Base-by-base conservation (phyloP, 805 yeast genomes). In the Scheffersomyces stipitis region DNA sequence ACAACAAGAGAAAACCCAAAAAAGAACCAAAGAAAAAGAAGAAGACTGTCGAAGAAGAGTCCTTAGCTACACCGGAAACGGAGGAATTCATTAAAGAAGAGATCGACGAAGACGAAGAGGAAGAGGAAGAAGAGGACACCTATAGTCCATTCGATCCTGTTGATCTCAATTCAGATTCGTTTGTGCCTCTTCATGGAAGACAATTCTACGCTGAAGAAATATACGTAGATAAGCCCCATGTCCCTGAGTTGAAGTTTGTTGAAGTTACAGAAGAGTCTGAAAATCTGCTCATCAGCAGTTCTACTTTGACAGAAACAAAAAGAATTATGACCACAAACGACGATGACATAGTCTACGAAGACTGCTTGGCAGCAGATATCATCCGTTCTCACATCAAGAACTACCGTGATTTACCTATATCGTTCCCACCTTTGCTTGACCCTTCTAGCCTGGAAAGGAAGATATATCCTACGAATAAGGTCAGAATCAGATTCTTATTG, bases 81-180 rank as follows among this genome's bases (percentile, higher is more conserved):
- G 30, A 28, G 6, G 23, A 26, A 20, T 31, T 16, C 13, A 17
- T 24, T 24, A 45, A 29, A 17, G 49, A 44, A 12, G 43, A 35
- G 18, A 45, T 38, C 18, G 42, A 40, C 26, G 43, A 41, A 30
- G 36, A 48, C 15, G 49, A 38, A 27, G 50, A 18, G 14, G 58
- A 50, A n/a, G 48, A 42, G 10, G 55, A 46, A 3, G 66, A 58
- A 14, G 56, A 52, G 18, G 61, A 54, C 5, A 47, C 46, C n/a
- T 46, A 54, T n/a, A 64, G 68, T 49, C 69, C 70, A 3, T 69
- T 50, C 45, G 71, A 65, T 41, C 75, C 75, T 1, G 45, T 52
- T 4, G 63, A 62, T 37, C 60, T 69, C 16, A 48, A 42, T 7
- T 51, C 54, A 0, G 75, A 69, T 42, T 51, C 66, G 1, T 37